Evolutionary conservation across 768 basidiomycete genomes (phyloP).

Genomic region (Aureoboletus auriporus): DNA sequence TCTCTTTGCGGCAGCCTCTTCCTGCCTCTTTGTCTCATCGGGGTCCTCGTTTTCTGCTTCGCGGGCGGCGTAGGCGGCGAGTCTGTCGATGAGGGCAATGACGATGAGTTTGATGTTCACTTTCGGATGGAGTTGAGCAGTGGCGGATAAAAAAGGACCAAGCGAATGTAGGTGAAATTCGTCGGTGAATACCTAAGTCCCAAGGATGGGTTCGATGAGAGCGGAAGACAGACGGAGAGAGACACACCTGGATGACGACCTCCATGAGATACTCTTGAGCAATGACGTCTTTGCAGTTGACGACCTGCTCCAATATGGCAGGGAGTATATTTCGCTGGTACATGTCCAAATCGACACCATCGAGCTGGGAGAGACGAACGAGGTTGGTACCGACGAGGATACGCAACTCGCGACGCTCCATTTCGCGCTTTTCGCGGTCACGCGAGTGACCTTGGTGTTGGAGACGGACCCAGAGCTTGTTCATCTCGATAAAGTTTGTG

Average conservation of each 20-base stretch:
- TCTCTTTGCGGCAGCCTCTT: slow-evolving; percentile 87
- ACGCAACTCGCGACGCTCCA: slow-evolving; percentile 91
- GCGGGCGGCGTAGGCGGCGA: slow-evolving; percentile 93
- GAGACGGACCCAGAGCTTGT: slow-evolving; percentile 98
- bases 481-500: slow-evolving; percentile 99
- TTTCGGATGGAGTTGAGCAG: slow-evolving; percentile 93
- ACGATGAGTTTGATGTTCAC: slow-evolving; percentile 99
- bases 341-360: slow-evolving; percentile 93
- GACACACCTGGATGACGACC: slow-evolving; percentile 90
- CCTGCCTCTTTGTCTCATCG: slow-evolving; percentile 88
- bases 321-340: slow-evolving; percentile 86
- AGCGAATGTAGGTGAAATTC: slow-evolving; percentile 96
- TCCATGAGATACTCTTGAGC: slow-evolving; percentile 99
- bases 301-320: slow-evolving; percentile 92
- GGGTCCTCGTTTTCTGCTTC: slow-evolving; percentile 97
- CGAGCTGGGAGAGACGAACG: slow-evolving; percentile 90
- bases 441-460: slow-evolving; percentile 98
- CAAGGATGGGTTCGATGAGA: not conserved
- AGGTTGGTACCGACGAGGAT: slow-evolving; percentile 98
- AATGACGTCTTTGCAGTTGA: slow-evolving; percentile 97
- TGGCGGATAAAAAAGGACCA: slow-evolving; percentile 94
- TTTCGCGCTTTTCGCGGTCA: slow-evolving; percentile 94
- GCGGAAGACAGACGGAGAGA: not conserved
- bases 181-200: slow-evolving; percentile 85
- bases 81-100: slow-evolving; percentile 92